Evolutionary conservation across 768 basidiomycete genomes (phyloP).

Genomic region (Porphyrellus cyaneotinctus): DNA sequence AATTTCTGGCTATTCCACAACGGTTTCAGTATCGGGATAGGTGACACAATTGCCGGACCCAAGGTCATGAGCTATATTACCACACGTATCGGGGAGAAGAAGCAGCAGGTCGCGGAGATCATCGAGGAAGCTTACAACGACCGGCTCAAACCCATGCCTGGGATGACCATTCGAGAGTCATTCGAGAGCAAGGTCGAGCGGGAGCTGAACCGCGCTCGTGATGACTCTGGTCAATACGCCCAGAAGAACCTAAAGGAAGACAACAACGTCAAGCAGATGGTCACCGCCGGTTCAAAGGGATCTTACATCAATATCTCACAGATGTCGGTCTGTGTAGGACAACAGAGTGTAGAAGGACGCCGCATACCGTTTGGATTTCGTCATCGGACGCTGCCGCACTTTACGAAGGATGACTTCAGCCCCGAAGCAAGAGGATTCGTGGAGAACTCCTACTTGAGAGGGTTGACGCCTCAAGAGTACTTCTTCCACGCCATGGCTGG

Average conservation of each 20-base stretch:
- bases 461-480: constrained; percentile 96
- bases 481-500: constrained; percentile 99
- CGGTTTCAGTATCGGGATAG: constrained; percentile 98
- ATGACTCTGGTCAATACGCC: constrained; percentile 92
- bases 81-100: constrained; percentile 74
- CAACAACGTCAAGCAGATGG: constrained; percentile 99
- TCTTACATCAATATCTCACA: constrained; percentile 99
- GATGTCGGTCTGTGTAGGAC: constrained; percentile 99
- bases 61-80: constrained; percentile 87
- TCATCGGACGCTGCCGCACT: constrained; percentile 94
- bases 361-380: constrained; percentile 98
- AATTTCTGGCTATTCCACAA: constrained; percentile 99
- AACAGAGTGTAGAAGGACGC: constrained; percentile 96
- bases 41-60: constrained; percentile 93
- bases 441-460: constrained; percentile 96
- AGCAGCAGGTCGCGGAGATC: constrained; percentile 70
- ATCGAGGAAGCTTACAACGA: constrained; percentile 85
- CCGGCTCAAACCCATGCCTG: constrained; percentile 82
- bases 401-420: constrained; percentile 97
- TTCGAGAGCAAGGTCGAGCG: constrained; percentile 92
- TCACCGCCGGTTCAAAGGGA: constrained; percentile 97
- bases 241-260: constrained; percentile 97
- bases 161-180: constrained; percentile 99
- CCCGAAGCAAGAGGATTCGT: constrained; percentile 98
- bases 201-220: constrained; percentile 92